These are phyloP conservation scores for Misopates orontium DNA, from an alignment of 257 asterid genomes.

Conservation along the genomic window DNA sequence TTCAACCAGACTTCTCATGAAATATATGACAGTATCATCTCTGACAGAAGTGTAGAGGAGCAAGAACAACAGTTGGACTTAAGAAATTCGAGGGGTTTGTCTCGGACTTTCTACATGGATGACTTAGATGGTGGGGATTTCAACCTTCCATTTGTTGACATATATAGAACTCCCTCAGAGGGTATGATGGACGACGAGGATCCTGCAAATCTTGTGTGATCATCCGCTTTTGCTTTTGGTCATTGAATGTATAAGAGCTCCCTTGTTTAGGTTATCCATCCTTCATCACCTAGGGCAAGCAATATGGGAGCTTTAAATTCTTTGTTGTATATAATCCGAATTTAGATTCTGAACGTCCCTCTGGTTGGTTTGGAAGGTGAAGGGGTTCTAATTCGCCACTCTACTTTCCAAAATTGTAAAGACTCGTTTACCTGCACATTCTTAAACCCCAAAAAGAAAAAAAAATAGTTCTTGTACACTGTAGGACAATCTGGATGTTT, in stretches of 20 bases:
- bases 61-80: slow-evolving; percentile 37
- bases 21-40: slow-evolving; percentile 35
- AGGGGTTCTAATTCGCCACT: slow-evolving; percentile 25
- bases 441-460: not conserved
- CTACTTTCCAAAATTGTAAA: slow-evolving; percentile 30
- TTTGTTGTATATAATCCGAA: slow-evolving; percentile 58
- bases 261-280: slow-evolving; percentile 2
- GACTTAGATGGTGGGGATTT: slow-evolving; percentile 60
- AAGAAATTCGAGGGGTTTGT: slow-evolving; percentile 48
- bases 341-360: slow-evolving; percentile 32
- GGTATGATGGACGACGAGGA: slow-evolving; percentile 32
- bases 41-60: slow-evolving; percentile 54
- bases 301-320: slow-evolving; percentile 38
- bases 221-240: slow-evolving; percentile 9
- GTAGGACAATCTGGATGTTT: not conserved
- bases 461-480: not conserved
- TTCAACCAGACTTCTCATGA: slow-evolving; percentile 29
- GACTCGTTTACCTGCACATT: slow-evolving; percentile 6
- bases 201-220: slow-evolving; percentile 51
- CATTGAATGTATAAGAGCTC: slow-evolving; percentile 28
- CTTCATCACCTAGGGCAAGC: not conserved
- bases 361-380: slow-evolving; percentile 32
- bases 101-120: slow-evolving; percentile 67
- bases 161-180: slow-evolving; percentile 45
- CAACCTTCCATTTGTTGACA: slow-evolving; percentile 77